Conservation (phyloP, 1,284 basidiomycete species). For the Moesziomyces sp. region DNA sequence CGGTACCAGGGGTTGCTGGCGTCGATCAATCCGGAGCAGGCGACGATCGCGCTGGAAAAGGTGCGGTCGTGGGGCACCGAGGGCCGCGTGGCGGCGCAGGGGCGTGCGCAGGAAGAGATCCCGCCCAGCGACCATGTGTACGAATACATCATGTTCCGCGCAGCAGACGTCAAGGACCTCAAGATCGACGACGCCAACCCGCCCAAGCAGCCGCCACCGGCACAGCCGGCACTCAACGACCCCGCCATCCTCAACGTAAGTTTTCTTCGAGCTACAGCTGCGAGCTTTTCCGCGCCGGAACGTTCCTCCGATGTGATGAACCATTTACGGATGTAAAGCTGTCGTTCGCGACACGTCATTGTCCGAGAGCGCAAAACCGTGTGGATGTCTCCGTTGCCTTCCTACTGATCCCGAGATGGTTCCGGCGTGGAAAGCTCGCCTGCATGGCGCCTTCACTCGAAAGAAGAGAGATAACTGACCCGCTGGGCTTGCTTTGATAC, state of each 20-base stretch:
- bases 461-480: neutral
- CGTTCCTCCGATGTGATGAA: conserved; percentile 57
- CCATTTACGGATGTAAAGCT: conserved; percentile 76
- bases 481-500: neutral
- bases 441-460: neutral
- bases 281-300: neutral
- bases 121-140: conserved; percentile 68
- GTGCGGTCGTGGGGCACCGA: conserved; percentile 91
- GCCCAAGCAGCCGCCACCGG: conserved; percentile 29
- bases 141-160: conserved; percentile 72
- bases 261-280: neutral
- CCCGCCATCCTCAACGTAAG: conserved; percentile 60
- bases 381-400: conserved; percentile 81
- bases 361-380: conserved; percentile 78
- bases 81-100: conserved; percentile 73
- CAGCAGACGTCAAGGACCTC: conserved; percentile 69
- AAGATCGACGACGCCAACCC: conserved; percentile 68
- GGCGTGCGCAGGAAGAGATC: conserved; percentile 70
- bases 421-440: conserved; percentile 5
- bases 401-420: conserved; percentile 72
- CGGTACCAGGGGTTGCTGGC: conserved; percentile 86
- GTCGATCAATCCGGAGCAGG: conserved; percentile 82
- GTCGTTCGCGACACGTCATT: conserved; percentile 69
- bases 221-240: conserved; percentile 49
- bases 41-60: conserved; percentile 86